Conservation (phyloP, 2,329 filamentous ascomycete species). For the Lecanicillium sp. region DNA sequence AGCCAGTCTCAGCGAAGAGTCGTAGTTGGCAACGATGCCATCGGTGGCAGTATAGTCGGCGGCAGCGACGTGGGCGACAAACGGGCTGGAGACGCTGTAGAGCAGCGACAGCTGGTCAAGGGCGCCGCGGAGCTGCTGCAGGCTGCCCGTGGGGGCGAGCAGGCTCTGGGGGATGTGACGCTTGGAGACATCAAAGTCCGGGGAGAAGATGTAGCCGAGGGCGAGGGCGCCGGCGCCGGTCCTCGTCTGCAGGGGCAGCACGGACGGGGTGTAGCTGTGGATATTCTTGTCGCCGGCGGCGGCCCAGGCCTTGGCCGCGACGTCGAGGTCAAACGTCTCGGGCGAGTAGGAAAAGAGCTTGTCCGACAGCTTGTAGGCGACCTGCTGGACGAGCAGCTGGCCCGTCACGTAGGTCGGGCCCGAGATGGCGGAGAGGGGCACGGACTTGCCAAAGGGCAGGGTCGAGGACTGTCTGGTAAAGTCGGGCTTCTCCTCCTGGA, state of each 20-base stretch:
- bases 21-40: conserved; percentile 82
- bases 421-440: conserved; percentile 55
- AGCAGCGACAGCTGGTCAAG: conserved; percentile 88
- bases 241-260: conserved; percentile 78
- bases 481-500: conserved; percentile 19
- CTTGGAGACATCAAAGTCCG: conserved; percentile 89
- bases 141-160: conserved; percentile 74
- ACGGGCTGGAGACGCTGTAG: conserved; percentile 85
- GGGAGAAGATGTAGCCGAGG: conserved; percentile 94
- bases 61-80: conserved; percentile 87
- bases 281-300: conserved; percentile 65
- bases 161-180: conserved; percentile 87
- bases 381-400: conserved; percentile 90
- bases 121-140: conserved; percentile 72
- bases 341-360: conserved; percentile 97
- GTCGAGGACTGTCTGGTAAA: conserved; percentile 31
- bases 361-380: conserved; percentile 90
- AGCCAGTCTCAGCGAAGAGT: conserved; percentile 66
- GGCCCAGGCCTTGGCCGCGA: conserved; percentile 74
- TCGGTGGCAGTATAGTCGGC: conserved; percentile 68
- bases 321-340: conserved; percentile 84
- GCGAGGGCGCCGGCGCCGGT: conserved; percentile 85
- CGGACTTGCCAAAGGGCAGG: conserved; percentile 49
- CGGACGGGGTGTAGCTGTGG: conserved; percentile 69
- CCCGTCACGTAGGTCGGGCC: conserved; percentile 90